Evolutionary conservation across 2,329 filamentous ascomycete species (phyloP), one percentile per base, ranked within the genome.

Genomic region (Emmonsiellopsis sp.): DNA sequence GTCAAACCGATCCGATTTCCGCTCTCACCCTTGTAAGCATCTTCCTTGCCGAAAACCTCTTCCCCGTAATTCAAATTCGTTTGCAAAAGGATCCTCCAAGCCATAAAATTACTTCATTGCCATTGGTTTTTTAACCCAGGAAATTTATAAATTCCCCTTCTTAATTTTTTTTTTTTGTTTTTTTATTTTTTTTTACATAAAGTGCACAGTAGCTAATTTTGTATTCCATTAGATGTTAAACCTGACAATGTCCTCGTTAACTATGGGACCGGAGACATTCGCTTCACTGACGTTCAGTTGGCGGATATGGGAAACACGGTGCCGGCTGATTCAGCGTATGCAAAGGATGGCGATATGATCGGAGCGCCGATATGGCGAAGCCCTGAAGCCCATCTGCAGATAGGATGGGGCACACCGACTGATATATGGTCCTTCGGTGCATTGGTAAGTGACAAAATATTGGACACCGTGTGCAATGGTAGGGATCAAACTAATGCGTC

Each of bases 351-450:
- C 2, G 51, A 59, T 46, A 21, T 45, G 6, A 64, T 61, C 33
- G 60, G 59, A 34, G 55, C 58, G 21, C 54, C 56, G 10, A 57
- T 63, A 27, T 63, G 51, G 17, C 54, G 62, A 17, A 61, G 56
- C 32, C 60, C 62, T 17, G 62, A 65, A 55, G 61, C 56, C 1
- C 61, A 63, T 14, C 54, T 62, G 11, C 44, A 51, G 36, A 54
- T 63, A 7, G n/a, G 42, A 32, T 64, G 62, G 62, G 53, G 57
- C 33, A 60, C 63, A n/a, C 17, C 54, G 34, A 59, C 61, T 34
- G 61, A 66, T 45, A 64, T 65, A 39, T 65, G 59, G 63, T 63
- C 59, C 11, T 64, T 63, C 55, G 58, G 59, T 5, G 54, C 58
- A 45, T 57, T 58, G 47, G 62, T 58, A 58, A 55, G 44, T 31